phyloP scores from a whole-genome alignment of 306 rosid species.

The Pachyrhizus erosus region DNA sequence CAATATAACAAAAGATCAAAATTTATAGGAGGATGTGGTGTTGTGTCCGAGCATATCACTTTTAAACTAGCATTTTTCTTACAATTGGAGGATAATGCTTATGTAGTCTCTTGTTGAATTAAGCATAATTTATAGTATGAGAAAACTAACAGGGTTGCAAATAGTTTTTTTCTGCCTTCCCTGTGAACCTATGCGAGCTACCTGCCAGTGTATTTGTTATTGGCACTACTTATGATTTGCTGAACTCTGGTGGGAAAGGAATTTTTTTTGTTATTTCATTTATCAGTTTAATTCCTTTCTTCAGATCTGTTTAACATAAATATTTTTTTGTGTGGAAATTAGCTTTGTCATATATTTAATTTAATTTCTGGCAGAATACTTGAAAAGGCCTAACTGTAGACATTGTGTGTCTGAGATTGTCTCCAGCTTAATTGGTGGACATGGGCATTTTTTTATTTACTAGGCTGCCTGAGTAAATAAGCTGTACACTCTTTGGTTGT shows the following conservation, averaged over 20 bases:
- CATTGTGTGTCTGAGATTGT: neutral
- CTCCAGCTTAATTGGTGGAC: constrained; percentile 5
- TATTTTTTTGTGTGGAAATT: neutral
- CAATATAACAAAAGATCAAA: no score
- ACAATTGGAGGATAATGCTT: no score
- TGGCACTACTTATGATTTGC: no score
- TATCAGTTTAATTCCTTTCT: no score
- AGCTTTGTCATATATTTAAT: neutral
- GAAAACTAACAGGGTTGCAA: constrained; percentile 6
- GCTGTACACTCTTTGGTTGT: neutral
- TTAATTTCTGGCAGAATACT: constrained; percentile 20
- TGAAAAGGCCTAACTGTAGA: neutral
- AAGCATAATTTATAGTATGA: neutral
- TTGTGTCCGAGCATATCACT: no score
- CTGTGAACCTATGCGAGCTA: neutral
- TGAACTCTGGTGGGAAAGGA: no score
- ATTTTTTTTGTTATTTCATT: no score
- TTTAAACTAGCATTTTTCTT: no score
- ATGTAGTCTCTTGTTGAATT: no score
- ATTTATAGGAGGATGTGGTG: no score
- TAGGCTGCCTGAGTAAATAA: neutral
- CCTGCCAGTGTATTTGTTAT: neutral
- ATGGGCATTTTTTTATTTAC: neutral
- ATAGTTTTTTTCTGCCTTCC: constrained; percentile 23
- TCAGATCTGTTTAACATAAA: no score